Conservation (phyloP, 805 yeast species). For the Sporopachydermia quercuum region DNA sequence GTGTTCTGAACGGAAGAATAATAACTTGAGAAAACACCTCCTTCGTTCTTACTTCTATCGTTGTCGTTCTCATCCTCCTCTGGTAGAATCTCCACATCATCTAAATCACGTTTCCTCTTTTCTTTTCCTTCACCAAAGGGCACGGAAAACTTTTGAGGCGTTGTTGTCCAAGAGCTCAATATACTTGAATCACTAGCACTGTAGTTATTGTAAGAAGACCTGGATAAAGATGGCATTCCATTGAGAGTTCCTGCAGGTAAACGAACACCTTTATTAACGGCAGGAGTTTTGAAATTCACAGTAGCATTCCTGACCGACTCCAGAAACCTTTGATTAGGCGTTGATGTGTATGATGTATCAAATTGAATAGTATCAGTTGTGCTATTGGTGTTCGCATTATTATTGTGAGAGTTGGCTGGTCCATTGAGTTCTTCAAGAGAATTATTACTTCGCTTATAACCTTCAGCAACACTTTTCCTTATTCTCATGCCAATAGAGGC, state of each 20-base stretch:
- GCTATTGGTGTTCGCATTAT: background rate
- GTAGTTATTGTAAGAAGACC: slow-evolving; percentile 8
- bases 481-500: slow-evolving; percentile 58
- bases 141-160: no score
- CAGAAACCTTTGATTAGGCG: background rate
- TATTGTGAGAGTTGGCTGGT: background rate
- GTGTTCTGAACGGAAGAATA: no score
- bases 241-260: background rate
- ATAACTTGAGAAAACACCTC: background rate
- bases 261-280: background rate
- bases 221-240: background rate
- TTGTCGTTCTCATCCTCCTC: slow-evolving; percentile 1
- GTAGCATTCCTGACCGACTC: background rate
- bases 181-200: slow-evolving; percentile 1
- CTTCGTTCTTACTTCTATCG: no score
- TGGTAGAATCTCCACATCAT: background rate
- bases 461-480: slow-evolving; percentile 50
- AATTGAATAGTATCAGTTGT: background rate
- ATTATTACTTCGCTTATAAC: slow-evolving; percentile 26
- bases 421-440: background rate
- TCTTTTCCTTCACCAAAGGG: background rate
- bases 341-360: background rate
- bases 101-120: background rate
- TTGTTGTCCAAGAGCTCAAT: slow-evolving; percentile 1
- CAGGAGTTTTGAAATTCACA: background rate